Base-by-base conservation (phyloP, 257 asterid genomes). In the Haberlea rhodopensis region DNA sequence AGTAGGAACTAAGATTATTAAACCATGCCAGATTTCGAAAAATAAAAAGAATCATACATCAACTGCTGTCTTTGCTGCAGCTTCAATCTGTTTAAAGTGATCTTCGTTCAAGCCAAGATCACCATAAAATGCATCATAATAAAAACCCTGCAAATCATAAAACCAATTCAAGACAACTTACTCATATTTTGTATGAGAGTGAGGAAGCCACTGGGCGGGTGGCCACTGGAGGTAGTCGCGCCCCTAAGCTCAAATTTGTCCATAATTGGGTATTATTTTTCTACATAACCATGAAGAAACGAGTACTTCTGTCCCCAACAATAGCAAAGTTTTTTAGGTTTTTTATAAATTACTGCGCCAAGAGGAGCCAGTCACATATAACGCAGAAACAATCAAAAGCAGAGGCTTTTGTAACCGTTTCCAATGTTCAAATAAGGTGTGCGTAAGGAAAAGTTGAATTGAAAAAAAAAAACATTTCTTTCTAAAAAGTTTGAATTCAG, bases 101-200 rank as follows among this genome's bases (percentile, higher is more conserved):
- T 90, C 95, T 40, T 88, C 97, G 16, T 86, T 94, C 86, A 94
- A 74, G 60, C 99, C 95, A 74, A 94, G 76, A 28, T 90, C 95
- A 40, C 87, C 95, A 81, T 94, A 94, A 72, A 88, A 90, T 40
- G 92, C 99, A 82, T 94, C 99, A 73, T 94, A 94, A 75, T 86
- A 94, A 72, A 94, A 94, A 18, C 99, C 99, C 97, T 90, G 86
- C 67, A 78, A 54, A 52, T 67, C 52, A 75, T 49, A 63, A 49
- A 62, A 55, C 64, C 70, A 63, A 57, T 65, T 63, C 73, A 66
- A 53, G 53, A 71, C 37, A 67, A 18, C 29, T 58, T 25, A 65
- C 45, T 21, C 56, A 16, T 6, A 71, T n/a, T 20, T 24, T 57
- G 55, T 18, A 57, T 24, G 57, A 61, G 25, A 52, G 21, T 21